These are phyloP conservation scores for Hydrangea macrophylla DNA, from an alignment of 148 eudicot genomes.

Conservation along the genomic window DNA sequence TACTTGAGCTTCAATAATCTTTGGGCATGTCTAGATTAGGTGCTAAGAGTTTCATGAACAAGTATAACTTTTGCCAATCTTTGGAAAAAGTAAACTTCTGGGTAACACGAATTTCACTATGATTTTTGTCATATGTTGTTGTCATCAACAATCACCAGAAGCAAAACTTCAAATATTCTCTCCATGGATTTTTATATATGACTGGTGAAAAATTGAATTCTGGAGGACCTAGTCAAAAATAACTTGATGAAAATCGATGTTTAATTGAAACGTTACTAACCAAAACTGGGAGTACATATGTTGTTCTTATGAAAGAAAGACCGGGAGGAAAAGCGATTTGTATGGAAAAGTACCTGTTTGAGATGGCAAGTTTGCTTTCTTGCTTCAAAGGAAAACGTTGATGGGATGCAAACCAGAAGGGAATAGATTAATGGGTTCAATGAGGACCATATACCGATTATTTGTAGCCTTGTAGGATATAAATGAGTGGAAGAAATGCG, in stretches of 20 bases:
- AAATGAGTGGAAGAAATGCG: neutral
- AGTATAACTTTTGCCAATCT: neutral
- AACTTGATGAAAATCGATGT: neutral
- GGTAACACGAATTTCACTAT: neutral
- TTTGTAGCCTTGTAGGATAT: neutral
- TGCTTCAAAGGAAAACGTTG: neutral
- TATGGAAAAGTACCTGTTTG: neutral
- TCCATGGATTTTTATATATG: too few species aligned
- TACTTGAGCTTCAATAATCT: neutral
- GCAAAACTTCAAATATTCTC: neutral
- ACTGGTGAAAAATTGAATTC: too few species aligned
- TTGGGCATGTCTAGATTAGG: neutral
- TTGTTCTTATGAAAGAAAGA: neutral
- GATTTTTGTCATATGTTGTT: neutral
- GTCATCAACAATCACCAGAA: neutral
- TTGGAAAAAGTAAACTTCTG: too few species aligned
- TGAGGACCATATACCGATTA: neutral
- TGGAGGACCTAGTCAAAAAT: neutral
- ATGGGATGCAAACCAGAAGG: conserved; percentile 1
- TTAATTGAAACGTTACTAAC: too few species aligned
- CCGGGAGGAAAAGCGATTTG: neutral
- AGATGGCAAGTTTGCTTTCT: conserved; percentile 1
- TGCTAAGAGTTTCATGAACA: neutral
- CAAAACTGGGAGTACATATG: neutral
- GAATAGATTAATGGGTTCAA: neutral